Percentiles rank a stretch among this genome's conserved stretches.
phyloP scores from a whole-genome alignment of 1,284 basidiomycete species.

The Heterobasidion annosum region DNA sequence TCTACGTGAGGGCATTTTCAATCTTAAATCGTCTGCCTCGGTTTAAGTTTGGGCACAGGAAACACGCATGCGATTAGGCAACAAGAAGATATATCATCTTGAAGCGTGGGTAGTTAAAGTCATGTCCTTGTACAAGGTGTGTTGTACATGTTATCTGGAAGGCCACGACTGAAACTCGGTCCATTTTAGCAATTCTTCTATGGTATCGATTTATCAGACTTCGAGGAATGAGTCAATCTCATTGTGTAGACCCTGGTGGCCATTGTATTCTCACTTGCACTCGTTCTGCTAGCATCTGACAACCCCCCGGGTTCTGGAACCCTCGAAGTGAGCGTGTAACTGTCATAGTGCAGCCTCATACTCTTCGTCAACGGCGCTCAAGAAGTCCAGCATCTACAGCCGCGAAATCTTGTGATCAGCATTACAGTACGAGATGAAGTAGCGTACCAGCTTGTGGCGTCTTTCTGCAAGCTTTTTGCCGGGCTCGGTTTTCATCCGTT shows the following conservation, averaged over 20 bases:
- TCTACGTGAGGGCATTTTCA: conserved; percentile 61
- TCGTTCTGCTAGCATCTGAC: neutral
- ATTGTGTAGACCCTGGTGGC: neutral
- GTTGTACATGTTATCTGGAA: conserved; percentile 15
- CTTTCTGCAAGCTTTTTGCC: conserved; percentile 65
- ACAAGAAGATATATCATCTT: conserved; percentile 93
- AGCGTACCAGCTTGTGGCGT: conserved; percentile 63
- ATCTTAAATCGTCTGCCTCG: neutral
- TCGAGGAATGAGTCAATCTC: conserved; percentile 4
- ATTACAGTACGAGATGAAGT: neutral
- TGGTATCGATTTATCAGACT: conserved; percentile 35
- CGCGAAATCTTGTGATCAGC: neutral
- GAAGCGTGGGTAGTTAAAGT: conserved; percentile 89
- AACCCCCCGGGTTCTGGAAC: too few relatives aligned
- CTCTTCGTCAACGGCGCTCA: conserved; percentile 1
- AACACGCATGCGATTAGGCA: conserved; percentile 81
- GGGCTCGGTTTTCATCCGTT: conserved; percentile 67
- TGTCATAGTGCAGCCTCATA: neutral
- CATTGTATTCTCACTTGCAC: neutral
- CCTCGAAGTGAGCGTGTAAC: neutral
- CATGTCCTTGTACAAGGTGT: conserved; percentile 72
- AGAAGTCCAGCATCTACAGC: neutral
- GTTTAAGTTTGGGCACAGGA: conserved; percentile 46
- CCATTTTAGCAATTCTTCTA: conserved; percentile 36
- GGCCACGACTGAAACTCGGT: conserved; percentile 8